Evolutionary conservation across 441 rosid genomes (phyloP).

Genomic region (Pelargonium citronellum): DNA sequence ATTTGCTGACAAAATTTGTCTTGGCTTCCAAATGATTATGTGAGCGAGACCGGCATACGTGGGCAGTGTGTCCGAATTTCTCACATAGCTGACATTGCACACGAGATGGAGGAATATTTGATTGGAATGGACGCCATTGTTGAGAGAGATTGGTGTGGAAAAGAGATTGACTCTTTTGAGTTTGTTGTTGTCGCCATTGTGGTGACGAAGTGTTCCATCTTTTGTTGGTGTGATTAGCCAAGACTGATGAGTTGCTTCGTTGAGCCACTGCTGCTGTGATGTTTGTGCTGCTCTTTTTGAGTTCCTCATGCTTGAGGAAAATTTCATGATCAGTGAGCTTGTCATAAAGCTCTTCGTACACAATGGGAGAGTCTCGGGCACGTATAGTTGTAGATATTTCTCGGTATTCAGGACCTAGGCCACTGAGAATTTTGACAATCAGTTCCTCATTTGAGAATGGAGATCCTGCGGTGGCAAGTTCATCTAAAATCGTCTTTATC

Average conservation of each 20-base stretch:
- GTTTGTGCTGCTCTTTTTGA: background rate
- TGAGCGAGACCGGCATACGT: background rate
- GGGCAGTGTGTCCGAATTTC: too few species aligned
- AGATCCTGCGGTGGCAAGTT: too few species aligned
- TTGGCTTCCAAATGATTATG: background rate
- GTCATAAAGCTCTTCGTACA: constrained; percentile 1
- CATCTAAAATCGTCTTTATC: background rate
- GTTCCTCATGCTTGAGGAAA: background rate
- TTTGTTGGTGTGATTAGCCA: background rate
- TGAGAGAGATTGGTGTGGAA: too few species aligned
- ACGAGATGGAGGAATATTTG: too few species aligned
- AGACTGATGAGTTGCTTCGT: background rate
- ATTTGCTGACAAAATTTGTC: background rate
- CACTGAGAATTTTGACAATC: background rate
- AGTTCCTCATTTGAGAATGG: background rate
- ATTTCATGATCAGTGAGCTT: background rate
- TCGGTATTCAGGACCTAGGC: background rate
- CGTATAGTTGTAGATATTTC: background rate
- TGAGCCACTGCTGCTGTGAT: background rate
- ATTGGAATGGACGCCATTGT: too few species aligned
- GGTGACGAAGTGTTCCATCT: too few species aligned
- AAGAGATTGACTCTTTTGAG: too few species aligned
- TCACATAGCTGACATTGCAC: too few species aligned
- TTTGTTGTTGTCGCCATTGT: too few species aligned
- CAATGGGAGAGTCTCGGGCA: background rate